Base-by-base conservation (phyloP, 2,329 filamentous ascomycete genomes). In the Curvularia verruculosa region DNA sequence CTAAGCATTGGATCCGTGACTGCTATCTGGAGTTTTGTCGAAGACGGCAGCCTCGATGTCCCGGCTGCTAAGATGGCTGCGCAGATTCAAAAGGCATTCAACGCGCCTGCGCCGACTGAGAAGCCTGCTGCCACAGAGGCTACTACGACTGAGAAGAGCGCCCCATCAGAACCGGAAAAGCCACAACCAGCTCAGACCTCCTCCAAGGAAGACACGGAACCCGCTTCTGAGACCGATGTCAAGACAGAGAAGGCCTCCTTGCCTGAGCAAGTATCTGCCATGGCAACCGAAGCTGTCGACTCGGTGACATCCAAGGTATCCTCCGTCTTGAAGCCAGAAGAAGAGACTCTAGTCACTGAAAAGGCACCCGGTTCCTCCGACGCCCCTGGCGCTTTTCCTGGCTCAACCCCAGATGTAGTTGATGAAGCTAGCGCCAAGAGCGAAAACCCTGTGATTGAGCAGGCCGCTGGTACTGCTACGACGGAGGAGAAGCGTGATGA, bases 1-100 rank as follows among this genome's bases (percentile, higher is more conserved):
- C 57, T 77, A 8, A 59, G 61, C 1, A 57, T 77, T 36, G 67
- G 63, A 3, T 59, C 64, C 23, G 67, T 71, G 5, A 72, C 61
- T 28, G 72, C 71, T 3, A 63, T 78, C 15, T 78, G 72, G 70
- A 68, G 68, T 12, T 74, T 78, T 45, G 69, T 68, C 28, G 69
- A 73, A 37, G 70, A 73, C 51, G 75, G 74, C 6, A 60, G 52
- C 18, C 54, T 77, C 5, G 69, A 73, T 47, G 73, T 74, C 5
- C 72, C 75, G 12, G 69, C 71, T 48, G 68, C 70, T 5, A 56
- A 62, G 45, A 61, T 76, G 52, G 66, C 71, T 24, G 64, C 67
- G 23, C 66, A 68, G 49, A 63, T 75, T 3, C 64, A 67, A 24
- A 54, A 58, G 12, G 63, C 66, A 28, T 54, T 75, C 8, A 48